Base-by-base conservation (phyloP, 176 grass and related monocot genomes). In the Oryza glaberrima region DNA sequence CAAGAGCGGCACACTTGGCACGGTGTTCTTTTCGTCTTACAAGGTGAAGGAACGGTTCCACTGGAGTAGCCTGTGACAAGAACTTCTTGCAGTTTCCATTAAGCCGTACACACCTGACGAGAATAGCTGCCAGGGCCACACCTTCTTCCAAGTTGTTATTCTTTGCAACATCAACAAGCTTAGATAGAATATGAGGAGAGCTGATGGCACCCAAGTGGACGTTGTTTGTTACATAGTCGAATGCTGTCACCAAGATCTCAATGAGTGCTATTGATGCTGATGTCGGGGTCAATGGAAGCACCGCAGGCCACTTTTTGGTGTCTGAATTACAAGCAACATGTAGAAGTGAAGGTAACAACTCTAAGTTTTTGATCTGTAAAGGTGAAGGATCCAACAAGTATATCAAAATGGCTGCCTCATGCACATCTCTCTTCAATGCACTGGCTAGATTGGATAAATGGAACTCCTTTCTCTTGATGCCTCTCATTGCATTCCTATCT, bases 211-310 rank as follows among this genome's bases (percentile, higher is more conserved):
- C 91, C 75, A 99, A 92, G 87, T 96, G 93, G 60, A 99, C 81
- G 81, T 96, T 99, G 68, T 99, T 99, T 1, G 96, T 99, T 84
- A 99, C 91, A 92, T 99, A 96, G 87, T 99, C 96, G 5, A 96
- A 99, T 87, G 96, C 91, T 45, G 96, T 99, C 64, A 99, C 96
- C 67, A 99, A 80, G 61, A 94, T 90, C 85, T 99, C 96, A 83
- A 99, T 99, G 86, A 99, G 91, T 58, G 93, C 89, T 90, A 99
- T 94, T 26, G 96, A 99, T 82, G 96, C 96, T 35, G 96, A 95
- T 87, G 87, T 92, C 0, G 96, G 93, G 40, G 96, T 92, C n/a
- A 99, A n/a, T 49, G 91, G 91, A 70, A 96, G 88, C 82, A 80
- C 44, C 17, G 74, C 23, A 19, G 89, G 87, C 79, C 90, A 88